phyloP scores from a whole-genome alignment of 202 grass and related monocot species.

The Panicum virgatum region DNA sequence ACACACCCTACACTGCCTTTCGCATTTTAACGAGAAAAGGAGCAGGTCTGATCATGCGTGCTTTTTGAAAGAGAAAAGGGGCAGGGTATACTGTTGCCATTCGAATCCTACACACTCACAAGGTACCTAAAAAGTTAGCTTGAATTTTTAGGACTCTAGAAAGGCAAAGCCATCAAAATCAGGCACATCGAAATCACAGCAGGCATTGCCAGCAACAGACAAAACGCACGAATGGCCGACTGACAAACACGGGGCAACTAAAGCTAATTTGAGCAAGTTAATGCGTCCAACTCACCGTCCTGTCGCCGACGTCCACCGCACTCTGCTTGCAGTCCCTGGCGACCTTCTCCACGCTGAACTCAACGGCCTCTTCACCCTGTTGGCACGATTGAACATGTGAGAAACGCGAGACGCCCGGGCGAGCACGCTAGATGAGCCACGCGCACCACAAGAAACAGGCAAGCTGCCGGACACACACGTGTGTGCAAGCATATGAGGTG shows the following conservation, averaged over 20 bases:
- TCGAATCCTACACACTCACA: neutral
- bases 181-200: neutral
- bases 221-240: neutral
- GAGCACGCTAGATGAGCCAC: neutral
- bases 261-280: neutral
- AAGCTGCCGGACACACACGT: neutral
- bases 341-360: slow-evolving; percentile 40
- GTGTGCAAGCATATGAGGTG: neutral
- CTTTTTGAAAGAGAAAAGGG: neutral
- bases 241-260: neutral
- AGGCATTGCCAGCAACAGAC: neutral
- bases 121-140: neutral
- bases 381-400: slow-evolving; percentile 1
- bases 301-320: slow-evolving; percentile 26
- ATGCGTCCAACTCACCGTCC: slow-evolving; percentile 41
- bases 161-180: neutral
- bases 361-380: slow-evolving; percentile 72
- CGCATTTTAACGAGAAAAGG: neutral
- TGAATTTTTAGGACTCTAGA: neutral
- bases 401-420: neutral
- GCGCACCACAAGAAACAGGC: neutral
- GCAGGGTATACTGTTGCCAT: neutral
- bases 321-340: slow-evolving; percentile 14
- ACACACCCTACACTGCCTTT: slow-evolving; percentile 9
- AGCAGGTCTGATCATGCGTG: neutral